phyloP scores from a whole-genome alignment of 371 early-diverging fungal species.

The Rhizopus arrhizus region DNA sequence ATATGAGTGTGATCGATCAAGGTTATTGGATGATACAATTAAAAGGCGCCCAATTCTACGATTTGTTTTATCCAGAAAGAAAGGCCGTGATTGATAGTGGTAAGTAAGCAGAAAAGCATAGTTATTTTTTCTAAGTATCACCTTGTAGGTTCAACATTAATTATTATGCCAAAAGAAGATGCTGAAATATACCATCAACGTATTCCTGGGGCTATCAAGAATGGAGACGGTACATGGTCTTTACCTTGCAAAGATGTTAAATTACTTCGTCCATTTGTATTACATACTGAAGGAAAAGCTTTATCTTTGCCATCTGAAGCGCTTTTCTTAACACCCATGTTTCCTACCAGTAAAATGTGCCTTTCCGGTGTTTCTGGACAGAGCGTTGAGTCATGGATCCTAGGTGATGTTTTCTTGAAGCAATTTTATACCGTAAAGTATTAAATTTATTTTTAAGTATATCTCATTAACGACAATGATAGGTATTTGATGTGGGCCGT shows the following conservation, averaged over 20 bases:
- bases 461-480: background rate
- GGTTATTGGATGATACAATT: slow-evolving; percentile 77
- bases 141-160: slow-evolving; percentile 63
- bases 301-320: slow-evolving; percentile 56
- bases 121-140: background rate
- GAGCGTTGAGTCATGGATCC: slow-evolving; percentile 63
- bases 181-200: slow-evolving; percentile 67
- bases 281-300: slow-evolving; percentile 53
- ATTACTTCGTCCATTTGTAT: slow-evolving; percentile 43
- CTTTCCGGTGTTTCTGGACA: slow-evolving; percentile 70
- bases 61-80: background rate
- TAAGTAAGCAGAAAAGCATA: slow-evolving; percentile 8
- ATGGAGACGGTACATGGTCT: slow-evolving; percentile 60
- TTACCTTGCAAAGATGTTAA: slow-evolving; percentile 52
- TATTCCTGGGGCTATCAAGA: slow-evolving; percentile 61
- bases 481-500: slow-evolving; percentile 68
- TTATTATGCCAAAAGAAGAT: slow-evolving; percentile 68
- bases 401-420: slow-evolving; percentile 79
- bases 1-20: slow-evolving; percentile 67
- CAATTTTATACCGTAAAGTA: slow-evolving; percentile 71
- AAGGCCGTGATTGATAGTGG: slow-evolving; percentile 44
- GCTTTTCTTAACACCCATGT: slow-evolving; percentile 60
- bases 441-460: background rate
- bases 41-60: background rate
- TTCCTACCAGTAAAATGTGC: slow-evolving; percentile 51